Conservation (phyloP, 768 basidiomycete genomes). For the Steccherinum ochraceum region DNA sequence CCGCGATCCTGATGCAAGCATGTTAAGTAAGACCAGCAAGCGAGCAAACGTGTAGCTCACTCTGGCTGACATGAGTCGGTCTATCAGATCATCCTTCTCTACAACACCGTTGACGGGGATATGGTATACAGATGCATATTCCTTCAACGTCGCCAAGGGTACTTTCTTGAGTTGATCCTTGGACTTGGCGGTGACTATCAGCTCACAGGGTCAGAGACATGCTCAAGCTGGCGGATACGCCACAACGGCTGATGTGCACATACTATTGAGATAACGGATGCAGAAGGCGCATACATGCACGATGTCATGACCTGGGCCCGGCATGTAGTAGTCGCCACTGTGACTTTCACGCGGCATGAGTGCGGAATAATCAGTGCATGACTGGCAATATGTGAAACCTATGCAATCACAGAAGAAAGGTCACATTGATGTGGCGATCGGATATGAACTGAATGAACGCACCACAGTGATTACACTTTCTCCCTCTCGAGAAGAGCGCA, state of each 20-base stretch:
- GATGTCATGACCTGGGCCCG: conserved; percentile 54
- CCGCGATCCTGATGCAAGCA: conserved; percentile 46
- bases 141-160: conserved; percentile 57
- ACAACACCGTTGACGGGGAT: conserved; percentile 56
- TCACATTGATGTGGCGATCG: conserved; percentile 5
- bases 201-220: conserved; percentile 4
- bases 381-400: conserved; percentile 72
- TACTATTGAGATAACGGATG: conserved; percentile 63
- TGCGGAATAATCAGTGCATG: conserved; percentile 71
- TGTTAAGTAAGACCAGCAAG: not conserved
- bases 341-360: conserved; percentile 59
- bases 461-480: conserved; percentile 76
- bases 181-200: conserved; percentile 63
- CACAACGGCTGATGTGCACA: conserved; percentile 8
- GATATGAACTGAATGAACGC: not conserved
- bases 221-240: too few species aligned
- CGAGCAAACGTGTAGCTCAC: conserved; percentile 30
- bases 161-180: conserved; percentile 47
- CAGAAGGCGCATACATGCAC: conserved; percentile 69
- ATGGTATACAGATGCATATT: conserved; percentile 64
- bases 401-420: conserved; percentile 5
- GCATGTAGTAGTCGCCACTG: not conserved
- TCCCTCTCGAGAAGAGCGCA: conserved; percentile 54
- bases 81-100: conserved; percentile 77
- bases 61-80: conserved; percentile 43